phyloP scores from a whole-genome alignment of 2,329 filamentous ascomycete genomes.

The Talaromyces sp. region DNA sequence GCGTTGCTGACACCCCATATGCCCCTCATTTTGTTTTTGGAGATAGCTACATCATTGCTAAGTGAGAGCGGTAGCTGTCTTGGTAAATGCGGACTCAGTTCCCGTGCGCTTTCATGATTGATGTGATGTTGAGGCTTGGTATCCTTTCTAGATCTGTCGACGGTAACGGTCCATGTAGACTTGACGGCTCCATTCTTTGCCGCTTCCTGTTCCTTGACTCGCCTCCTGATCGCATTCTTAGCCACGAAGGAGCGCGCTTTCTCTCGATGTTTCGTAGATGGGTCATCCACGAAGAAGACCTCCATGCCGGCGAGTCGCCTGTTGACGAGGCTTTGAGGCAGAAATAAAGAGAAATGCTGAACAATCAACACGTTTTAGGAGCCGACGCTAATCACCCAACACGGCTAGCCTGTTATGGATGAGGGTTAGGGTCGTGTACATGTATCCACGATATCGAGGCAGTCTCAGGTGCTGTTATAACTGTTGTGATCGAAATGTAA shows the following conservation, averaged over 20 bases:
- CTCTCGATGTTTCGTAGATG: neutral
- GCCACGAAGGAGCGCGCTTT: constrained; percentile 16
- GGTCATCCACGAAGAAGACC: constrained; percentile 14
- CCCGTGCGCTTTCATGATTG: neutral
- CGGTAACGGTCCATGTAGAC: neutral
- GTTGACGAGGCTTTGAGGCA: neutral
- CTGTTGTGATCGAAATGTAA: neutral
- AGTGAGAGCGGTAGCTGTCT: neutral
- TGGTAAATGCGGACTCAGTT: neutral
- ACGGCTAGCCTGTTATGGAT: neutral
- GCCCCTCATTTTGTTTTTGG: neutral
- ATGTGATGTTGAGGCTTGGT: neutral
- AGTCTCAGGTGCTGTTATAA: neutral
- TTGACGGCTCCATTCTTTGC: neutral
- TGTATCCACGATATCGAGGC: neutral
- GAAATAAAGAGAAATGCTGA: neutral
- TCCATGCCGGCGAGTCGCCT: neutral
- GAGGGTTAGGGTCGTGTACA: neutral
- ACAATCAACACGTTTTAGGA: neutral
- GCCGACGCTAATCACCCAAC: neutral
- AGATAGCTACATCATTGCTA: neutral
- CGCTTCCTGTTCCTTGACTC: constrained; percentile 11
- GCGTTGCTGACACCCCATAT: constrained; percentile 16
- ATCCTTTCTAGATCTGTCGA: neutral
- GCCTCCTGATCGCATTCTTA: constrained; percentile 12